Percentiles rank a stretch among this genome's conserved stretches.
phyloP scores from a whole-genome alignment of 179 eudicot species.

The Heliamphora ciliata region DNA sequence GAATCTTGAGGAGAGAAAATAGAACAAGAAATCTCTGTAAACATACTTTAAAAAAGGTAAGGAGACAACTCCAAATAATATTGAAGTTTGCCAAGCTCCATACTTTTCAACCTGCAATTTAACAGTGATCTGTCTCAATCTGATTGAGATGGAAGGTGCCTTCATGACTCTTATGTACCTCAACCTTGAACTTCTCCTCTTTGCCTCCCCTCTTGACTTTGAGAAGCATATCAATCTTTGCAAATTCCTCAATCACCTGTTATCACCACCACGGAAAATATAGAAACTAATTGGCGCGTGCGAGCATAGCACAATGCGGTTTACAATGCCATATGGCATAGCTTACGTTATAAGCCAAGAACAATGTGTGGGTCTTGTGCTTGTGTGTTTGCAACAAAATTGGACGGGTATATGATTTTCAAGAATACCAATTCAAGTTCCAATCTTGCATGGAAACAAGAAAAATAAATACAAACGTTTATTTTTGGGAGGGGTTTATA shows the following conservation, averaged over 20 bases:
- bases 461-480: background rate
- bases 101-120: background rate
- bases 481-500: too few species aligned
- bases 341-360: background rate
- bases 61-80: background rate
- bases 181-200: conserved; percentile 70
- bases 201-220: conserved; percentile 73
- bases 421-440: background rate
- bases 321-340: background rate
- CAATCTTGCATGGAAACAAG: background rate
- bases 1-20: background rate
- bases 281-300: too few species aligned
- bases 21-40: background rate
- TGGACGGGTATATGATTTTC: background rate
- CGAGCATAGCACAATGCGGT: too few species aligned
- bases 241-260: conserved; percentile 51
- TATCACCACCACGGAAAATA: background rate
- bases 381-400: background rate
- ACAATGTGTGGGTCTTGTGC: background rate
- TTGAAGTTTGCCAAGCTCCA: background rate
- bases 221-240: conserved; percentile 60
- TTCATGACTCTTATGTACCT: conserved; percentile 69
- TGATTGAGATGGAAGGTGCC: conserved; percentile 63
- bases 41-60: background rate
- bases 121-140: conserved; percentile 34